phyloP scores from a whole-genome alignment of 1,284 basidiomycete species.

The Naganishia sp. region DNA sequence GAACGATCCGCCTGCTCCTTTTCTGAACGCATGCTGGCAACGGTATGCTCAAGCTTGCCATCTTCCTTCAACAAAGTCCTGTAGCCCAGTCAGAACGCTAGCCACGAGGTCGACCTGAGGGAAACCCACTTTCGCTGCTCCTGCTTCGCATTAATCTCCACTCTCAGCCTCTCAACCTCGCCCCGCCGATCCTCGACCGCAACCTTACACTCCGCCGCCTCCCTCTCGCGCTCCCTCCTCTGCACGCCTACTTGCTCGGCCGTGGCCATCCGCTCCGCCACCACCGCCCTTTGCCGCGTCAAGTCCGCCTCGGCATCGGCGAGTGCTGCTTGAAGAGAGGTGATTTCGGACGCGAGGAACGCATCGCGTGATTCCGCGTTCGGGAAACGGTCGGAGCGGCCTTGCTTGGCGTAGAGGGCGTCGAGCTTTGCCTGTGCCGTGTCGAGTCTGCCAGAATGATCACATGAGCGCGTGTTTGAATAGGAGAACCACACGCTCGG shows the following conservation, averaged over 20 bases:
- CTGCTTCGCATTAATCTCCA: slow-evolving; percentile 68
- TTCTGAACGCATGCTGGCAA: slow-evolving; percentile 75
- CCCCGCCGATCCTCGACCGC: slow-evolving; percentile 75
- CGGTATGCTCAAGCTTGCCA: slow-evolving; percentile 76
- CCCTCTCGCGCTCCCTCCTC: slow-evolving; percentile 61
- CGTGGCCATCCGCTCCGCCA: slow-evolving; percentile 73
- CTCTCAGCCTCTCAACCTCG: slow-evolving; percentile 66
- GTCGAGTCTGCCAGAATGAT: slow-evolving; percentile 60
- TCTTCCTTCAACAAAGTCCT: slow-evolving; percentile 92
- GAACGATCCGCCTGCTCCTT: slow-evolving; percentile 75
- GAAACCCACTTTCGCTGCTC: slow-evolving; percentile 72
- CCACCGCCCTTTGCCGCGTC: slow-evolving; percentile 64
- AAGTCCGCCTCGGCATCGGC: slow-evolving; percentile 65
- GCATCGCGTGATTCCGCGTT: slow-evolving; percentile 78
- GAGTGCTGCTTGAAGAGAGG: slow-evolving; percentile 63
- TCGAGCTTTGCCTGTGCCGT: slow-evolving; percentile 68
- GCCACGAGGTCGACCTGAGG: not conserved
- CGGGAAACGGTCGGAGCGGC: slow-evolving; percentile 79
- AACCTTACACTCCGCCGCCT: slow-evolving; percentile 68
- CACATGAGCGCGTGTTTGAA: too few relatives aligned
- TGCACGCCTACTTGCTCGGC: slow-evolving; percentile 68
- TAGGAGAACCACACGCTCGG: not conserved
- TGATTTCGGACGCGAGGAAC: slow-evolving; percentile 72
- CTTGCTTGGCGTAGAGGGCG: slow-evolving; percentile 81
- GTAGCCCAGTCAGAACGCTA: slow-evolving; percentile 12